Evolutionary conservation across 805 yeast species (phyloP), one percentile per base, ranked within the genome.

Genomic region (Osmozyma mogii): DNA sequence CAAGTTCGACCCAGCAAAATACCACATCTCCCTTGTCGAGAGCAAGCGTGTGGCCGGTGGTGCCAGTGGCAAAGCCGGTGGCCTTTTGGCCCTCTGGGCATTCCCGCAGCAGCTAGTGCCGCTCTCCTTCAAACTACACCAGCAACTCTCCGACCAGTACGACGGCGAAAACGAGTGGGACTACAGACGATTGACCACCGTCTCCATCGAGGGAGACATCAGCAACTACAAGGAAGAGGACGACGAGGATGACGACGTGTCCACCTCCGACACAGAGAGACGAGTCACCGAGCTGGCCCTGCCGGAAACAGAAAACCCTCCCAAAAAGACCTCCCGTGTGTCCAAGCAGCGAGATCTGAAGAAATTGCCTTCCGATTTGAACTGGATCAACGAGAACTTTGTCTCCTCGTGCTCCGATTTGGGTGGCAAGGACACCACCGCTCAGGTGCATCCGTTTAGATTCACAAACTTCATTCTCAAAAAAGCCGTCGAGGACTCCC

Each of bases 41-140:
- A 77, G 89, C 30, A 84, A 84, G 38, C 67, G 95, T 45, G 94
- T 94, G 5, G 98, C 97, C 0, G 94, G 96, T 30, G 97, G 96
- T 27, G 97, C 98, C 12, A 74, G 85, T 24, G 98, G 98, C 32
- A 92, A 89, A 47, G 97, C 98, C 5, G 98, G 97, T 25, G 98
- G 98, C 0, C 65, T 89, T 28, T 58, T 89, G 29, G 96, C 97
- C 1, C 69, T 83, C 14, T 88, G 96, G 94, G 97, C 97, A 0
- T 92, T 92, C 55, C 98, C 98, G 1, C 87, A 81, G 44, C 95
- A 84, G 53, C 75, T 89, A 29, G 97, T 87, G 6, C 92, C 95
- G 0, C 63, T 89, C 31, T 79, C 94, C 27, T 92, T 87, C 58
- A 71, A 73, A 40, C 65, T 89, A 38, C 98, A 89, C 58, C 84